Conservation (phyloP, 2,329 filamentous ascomycete species). For the Aspergillus fumigatiaffinis region DNA sequence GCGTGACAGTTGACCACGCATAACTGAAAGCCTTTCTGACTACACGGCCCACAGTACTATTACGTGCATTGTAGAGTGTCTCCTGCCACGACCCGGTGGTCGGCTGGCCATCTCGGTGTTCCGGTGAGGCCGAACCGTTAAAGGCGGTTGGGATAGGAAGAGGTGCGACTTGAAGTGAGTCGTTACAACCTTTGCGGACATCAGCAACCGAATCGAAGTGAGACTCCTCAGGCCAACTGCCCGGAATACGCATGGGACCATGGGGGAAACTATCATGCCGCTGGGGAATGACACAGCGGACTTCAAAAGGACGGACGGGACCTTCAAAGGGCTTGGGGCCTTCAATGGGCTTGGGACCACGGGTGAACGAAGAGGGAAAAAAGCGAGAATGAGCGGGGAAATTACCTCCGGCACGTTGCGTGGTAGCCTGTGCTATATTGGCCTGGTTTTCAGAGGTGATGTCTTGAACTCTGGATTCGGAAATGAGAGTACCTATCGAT, state of each 20-base stretch:
- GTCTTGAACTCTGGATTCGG: not conserved
- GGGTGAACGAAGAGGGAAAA: not conserved
- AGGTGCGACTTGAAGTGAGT: not conserved
- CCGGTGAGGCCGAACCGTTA: not conserved
- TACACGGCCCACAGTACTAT: not conserved
- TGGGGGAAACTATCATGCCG: not conserved
- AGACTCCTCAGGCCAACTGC: slow-evolving; percentile 1
- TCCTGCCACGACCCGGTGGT: not conserved
- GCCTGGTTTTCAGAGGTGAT: not conserved
- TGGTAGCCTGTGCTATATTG: not conserved
- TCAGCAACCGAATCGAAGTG: not conserved
- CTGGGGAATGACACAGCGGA: not conserved
- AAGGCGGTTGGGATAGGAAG: not conserved
- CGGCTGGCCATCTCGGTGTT: not conserved
- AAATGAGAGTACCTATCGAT: not conserved
- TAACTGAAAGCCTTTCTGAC: not conserved
- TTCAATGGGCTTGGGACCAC: not conserved
- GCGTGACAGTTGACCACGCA: not conserved
- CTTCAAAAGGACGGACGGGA: not conserved
- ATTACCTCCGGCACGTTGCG: not conserved
- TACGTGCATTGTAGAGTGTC: not conserved
- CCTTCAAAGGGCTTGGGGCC: not conserved
- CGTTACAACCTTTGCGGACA: not conserved
- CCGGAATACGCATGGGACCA: not conserved
- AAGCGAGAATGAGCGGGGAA: not conserved